Base-by-base conservation (phyloP, 805 yeast species). In the Torulaspora microellipsoides region DNA sequence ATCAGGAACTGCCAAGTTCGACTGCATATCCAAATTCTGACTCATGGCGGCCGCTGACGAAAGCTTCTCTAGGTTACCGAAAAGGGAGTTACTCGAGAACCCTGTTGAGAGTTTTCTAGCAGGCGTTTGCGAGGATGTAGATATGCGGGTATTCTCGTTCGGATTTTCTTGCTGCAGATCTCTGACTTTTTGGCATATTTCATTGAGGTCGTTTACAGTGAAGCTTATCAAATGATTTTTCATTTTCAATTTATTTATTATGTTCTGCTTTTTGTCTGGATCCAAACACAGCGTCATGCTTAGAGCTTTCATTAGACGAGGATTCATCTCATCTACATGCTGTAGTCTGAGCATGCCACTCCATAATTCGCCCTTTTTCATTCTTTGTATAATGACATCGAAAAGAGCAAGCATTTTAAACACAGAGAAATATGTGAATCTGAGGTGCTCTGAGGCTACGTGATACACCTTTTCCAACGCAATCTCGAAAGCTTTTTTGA, bases 351-450 rank as follows among this genome's bases (percentile, higher is more conserved):
- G 41, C 28, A 59, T 51, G 11, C 51, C 50, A n/a, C 43, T 40
- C 55, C 59, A 49, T 23, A 61, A 34, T 31, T 62, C 62, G 28
- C 59, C 60, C 28, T 59, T 59, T 40, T 51, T 58, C 42, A 62
- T 47, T 29, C 60, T 52, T 34, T 56, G 58, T 9, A 62, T 38
- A 10, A 62, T 51, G 11, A 58, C 60, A 45, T 62, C 67, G 38
- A 52, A 58, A 15, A 59, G 48, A 3, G 63, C 56, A 27, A 59
- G 44, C 53, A 61, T 51, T 34, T 62, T 60, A 40, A 62, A 61
- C 9, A 58, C 59, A 3, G 67, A 59, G 45, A 56, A 62, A 35
- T 59, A 62, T 7, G 60, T 54, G 36, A 60, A 56, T 38, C 67
- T 51, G 13, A 62, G 40, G 36, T 58, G 47, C 36, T 53, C 48